A percentile compares a stretch with the other conserved stretches of the same genome.
These are phyloP conservation scores for Cylindrodendrum hubeiense DNA, from an alignment of 2,329 filamentous ascomycete species.

Conservation along the genomic window DNA sequence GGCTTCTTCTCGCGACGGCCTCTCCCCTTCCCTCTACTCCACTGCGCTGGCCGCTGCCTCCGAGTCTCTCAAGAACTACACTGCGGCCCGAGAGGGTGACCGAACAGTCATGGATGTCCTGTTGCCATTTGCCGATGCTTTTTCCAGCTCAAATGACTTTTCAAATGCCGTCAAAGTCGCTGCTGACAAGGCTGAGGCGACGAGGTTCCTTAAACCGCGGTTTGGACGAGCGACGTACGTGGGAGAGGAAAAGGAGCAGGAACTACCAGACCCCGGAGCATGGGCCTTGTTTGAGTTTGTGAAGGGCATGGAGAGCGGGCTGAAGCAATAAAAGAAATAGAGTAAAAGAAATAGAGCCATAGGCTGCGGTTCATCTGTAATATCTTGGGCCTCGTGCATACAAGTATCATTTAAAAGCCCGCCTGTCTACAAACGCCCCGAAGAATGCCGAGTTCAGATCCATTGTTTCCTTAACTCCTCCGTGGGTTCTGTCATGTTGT, in stretches of 20 bases:
- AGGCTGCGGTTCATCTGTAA: neutral
- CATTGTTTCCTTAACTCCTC: neutral
- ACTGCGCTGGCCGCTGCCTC: conserved; percentile 36
- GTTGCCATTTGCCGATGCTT: conserved; percentile 73
- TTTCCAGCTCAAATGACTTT: conserved; percentile 47
- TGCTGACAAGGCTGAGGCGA: conserved; percentile 45
- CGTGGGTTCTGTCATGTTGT: neutral
- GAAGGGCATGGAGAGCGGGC: conserved; percentile 10
- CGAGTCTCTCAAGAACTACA: conserved; percentile 42
- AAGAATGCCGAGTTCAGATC: neutral
- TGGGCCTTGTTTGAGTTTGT: conserved; percentile 47
- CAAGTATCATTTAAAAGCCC: neutral
- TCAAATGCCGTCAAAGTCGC: conserved; percentile 31
- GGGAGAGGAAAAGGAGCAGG: conserved; percentile 43
- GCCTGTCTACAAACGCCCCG: neutral
- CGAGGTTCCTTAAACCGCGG: conserved; percentile 42
- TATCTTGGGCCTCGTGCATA: neutral
- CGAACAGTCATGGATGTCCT: conserved; percentile 79
- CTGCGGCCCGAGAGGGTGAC: conserved; percentile 44
- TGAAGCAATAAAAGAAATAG: conserved; percentile 16
- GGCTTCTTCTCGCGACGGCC: conserved; percentile 22
- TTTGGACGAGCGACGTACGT: conserved; percentile 48
- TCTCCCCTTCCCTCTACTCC: conserved; percentile 32
- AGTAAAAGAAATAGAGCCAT: no score
- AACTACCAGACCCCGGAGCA: conserved; percentile 47